Evolutionary conservation across 192 early-diverging fungal genomes (phyloP).

Genomic region (Diversispora eburnea): DNA sequence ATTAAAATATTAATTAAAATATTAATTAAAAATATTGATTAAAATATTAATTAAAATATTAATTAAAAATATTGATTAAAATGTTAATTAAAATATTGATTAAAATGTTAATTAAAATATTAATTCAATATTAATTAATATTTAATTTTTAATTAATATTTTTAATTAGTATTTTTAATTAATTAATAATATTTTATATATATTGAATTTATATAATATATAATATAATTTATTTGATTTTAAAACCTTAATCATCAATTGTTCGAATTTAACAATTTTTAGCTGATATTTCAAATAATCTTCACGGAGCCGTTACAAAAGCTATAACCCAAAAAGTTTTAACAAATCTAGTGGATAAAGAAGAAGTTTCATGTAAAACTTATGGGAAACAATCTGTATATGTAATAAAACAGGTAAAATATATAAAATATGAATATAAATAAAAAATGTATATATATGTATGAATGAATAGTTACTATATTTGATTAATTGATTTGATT

Average conservation of each 20-base stretch:
- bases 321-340: constrained; percentile 38
- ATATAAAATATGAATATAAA: too few species aligned
- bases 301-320: constrained; percentile 42
- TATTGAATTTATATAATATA: not conserved
- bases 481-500: not conserved
- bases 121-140: too few species aligned
- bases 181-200: too few species aligned
- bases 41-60: not conserved
- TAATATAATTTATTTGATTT: not conserved
- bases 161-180: not conserved
- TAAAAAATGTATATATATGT: too few species aligned
- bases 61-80: not conserved
- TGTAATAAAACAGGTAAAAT: constrained; percentile 43
- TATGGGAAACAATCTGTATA: constrained; percentile 49
- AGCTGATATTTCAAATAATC: constrained; percentile 45
- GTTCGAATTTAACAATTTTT: not conserved
- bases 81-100: not conserved
- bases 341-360: constrained; percentile 36
- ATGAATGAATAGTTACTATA: not conserved
- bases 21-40: not conserved
- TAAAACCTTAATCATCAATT: not conserved
- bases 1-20: too few species aligned
- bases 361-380: constrained; percentile 34
- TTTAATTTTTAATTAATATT: too few species aligned
- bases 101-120: too few species aligned